Base-by-base conservation (phyloP, 2,329 filamentous ascomycete species). In the Curvularia lunata region DNA sequence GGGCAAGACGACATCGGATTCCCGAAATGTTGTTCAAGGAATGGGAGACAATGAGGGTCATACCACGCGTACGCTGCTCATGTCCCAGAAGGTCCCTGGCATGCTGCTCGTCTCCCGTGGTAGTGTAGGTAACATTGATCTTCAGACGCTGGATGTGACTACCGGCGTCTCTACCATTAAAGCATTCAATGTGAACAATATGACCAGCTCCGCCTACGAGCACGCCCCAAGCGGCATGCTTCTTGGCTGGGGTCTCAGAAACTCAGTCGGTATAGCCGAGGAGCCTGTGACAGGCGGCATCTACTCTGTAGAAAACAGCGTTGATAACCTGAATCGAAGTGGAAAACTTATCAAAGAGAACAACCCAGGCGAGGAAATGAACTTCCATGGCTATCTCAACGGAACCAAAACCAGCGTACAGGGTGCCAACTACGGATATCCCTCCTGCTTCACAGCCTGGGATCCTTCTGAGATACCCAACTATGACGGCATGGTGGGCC, bases 321-420 rank as follows among this genome's bases (percentile, higher is more conserved):
- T 86, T 8, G 89, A 91, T 73, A 75, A 89, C 37, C 80, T 91
- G 16, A 75, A 76, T 13, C 82, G 89, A 30, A 75, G 82, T 47
- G 84, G 83, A 9, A 64, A 80, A n/a, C 86, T 89, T 59, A 83
- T 91, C 43, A 86, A 89, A 64, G 74, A 85, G 58, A 81, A 90
- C 66, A 92, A 92, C 67, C 89, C 89, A 0, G 89, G 83, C 16
- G 90, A 92, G 70, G 88, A 92, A 75, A 76, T 92, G 72, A 91
- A 92, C 74, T 91, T 85, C 72, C 85, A 89, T 58, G 89, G 89
- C 3, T 83, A 82, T 56, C 78, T 90, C 3, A 83, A 84, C 43
- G 80, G 81, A n/a, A 82, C 82, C 0, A 10, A 64, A 7, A 76
- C 73, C 19, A 57, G 65, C 2, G 66, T 76, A 28, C 77, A 83